phyloP scores from a whole-genome alignment of 2,329 filamentous ascomycete genomes.

The Penicillium sp. region DNA sequence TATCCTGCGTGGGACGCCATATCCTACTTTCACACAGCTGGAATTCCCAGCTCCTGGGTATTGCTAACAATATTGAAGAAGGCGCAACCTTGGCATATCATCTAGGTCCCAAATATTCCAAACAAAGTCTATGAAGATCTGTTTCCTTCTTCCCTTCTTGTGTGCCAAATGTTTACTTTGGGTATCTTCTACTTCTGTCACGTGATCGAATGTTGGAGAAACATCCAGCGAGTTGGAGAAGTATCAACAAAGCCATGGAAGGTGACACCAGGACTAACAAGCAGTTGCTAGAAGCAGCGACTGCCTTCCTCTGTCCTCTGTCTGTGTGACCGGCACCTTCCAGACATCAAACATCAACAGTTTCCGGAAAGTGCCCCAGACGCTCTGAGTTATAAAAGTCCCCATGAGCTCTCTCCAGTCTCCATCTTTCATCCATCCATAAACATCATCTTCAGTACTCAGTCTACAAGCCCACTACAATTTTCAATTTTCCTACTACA shows the following conservation, averaged over 20 bases:
- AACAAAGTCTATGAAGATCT: not conserved
- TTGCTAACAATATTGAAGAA: not conserved
- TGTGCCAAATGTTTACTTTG: not conserved
- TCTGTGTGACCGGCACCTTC: not conserved
- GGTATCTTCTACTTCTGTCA: constrained; percentile 12
- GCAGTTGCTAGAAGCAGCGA: not conserved
- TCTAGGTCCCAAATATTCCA: not conserved
- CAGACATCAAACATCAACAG: not conserved
- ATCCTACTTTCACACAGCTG: not conserved
- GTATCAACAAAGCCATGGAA: not conserved
- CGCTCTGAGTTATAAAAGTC: not conserved
- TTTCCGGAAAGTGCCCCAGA: not conserved
- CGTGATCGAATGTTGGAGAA: constrained; percentile 26
- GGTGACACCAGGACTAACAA: not conserved
- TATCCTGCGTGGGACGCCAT: too few relatives aligned
- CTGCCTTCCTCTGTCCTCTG: not conserved
- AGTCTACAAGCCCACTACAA: not conserved
- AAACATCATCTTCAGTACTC: not conserved
- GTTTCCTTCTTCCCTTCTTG: not conserved
- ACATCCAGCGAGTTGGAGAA: constrained; percentile 20
- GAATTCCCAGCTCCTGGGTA: not conserved
- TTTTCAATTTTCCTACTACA: not conserved
- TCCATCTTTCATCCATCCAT: not conserved
- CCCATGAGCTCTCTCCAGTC: not conserved
- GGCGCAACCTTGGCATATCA: not conserved